These are phyloP conservation scores for Apophysomyces variabilis DNA, from an alignment of 371 early-diverging fungal genomes.

Conservation along the genomic window DNA sequence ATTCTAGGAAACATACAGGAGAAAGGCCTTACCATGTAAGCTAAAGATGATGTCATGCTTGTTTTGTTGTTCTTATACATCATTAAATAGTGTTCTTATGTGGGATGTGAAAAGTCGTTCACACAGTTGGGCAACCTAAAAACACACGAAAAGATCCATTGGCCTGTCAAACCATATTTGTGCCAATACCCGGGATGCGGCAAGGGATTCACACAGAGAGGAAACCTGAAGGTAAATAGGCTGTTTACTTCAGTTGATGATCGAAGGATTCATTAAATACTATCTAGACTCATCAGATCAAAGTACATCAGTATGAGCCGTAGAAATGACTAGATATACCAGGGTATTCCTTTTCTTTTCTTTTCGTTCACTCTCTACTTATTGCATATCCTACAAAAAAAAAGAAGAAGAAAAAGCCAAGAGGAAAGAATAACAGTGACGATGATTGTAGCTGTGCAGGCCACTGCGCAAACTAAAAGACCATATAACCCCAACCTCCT, in stretches of 20 bases:
- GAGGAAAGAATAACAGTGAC: background rate
- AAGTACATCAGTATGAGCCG: constrained; percentile 11
- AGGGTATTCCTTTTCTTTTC: background rate
- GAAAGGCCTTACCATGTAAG: constrained; percentile 15
- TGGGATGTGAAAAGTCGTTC: constrained; percentile 14
- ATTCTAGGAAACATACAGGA: constrained; percentile 14
- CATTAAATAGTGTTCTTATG: constrained; percentile 7
- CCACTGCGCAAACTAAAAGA: background rate
- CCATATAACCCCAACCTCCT: no score
- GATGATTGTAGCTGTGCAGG: constrained; percentile 8
- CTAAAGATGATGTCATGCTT: background rate
- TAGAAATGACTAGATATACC: constrained; percentile 9
- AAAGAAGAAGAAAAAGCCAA: background rate
- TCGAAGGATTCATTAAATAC: background rate
- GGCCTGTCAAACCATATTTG: constrained; percentile 11
- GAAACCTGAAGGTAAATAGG: constrained; percentile 4
- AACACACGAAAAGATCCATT: constrained; percentile 15
- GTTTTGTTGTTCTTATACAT: background rate
- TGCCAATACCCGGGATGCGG: constrained; percentile 11
- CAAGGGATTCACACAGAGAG: constrained; percentile 11
- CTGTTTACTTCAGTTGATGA: background rate
- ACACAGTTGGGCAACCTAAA: constrained; percentile 14
- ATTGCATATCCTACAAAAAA: background rate
- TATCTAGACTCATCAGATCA: constrained; percentile 10
- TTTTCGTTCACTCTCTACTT: background rate